These are phyloP conservation scores for Parietichytrium sp. DNA, from an alignment of 108 stramenopile species.

Conservation along the genomic window DNA sequence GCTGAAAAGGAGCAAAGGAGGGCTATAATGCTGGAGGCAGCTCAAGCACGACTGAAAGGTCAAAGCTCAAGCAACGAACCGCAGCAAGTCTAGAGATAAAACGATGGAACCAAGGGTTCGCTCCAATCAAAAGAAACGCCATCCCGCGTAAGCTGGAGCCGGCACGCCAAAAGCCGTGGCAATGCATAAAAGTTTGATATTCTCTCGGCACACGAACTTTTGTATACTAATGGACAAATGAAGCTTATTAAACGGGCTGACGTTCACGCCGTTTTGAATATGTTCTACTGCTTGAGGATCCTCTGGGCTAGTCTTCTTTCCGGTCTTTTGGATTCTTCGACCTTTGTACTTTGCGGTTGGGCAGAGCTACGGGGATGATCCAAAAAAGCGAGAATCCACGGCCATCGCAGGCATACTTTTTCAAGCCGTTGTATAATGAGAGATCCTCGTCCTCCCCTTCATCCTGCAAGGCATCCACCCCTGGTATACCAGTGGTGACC, in stretches of 20 bases:
- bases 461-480: slow-evolving; percentile 13
- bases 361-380: background rate
- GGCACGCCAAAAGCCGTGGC: too few species aligned
- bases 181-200: background rate
- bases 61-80: too few species aligned
- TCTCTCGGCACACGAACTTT: background rate
- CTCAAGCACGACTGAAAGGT: too few species aligned
- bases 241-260: background rate
- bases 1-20: too few species aligned
- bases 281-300: background rate
- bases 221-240: background rate
- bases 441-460: slow-evolving; percentile 22
- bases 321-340: background rate
- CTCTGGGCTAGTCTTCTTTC: background rate
- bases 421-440: background rate
- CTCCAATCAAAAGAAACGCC: too few species aligned
- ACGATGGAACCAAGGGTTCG: too few species aligned
- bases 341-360: too few species aligned
- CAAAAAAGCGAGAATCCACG: background rate
- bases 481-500: slow-evolving; percentile 27
- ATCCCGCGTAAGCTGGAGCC: too few species aligned
- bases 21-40: too few species aligned
- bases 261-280: background rate
- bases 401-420: slow-evolving; percentile 17
- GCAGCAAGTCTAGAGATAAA: too few species aligned